A percentile compares a stretch with the other conserved stretches of the same genome.
These are phyloP conservation scores for Neopestalotiopsis sp. DNA, from an alignment of 2,329 filamentous ascomycete genomes.

Conservation along the genomic window DNA sequence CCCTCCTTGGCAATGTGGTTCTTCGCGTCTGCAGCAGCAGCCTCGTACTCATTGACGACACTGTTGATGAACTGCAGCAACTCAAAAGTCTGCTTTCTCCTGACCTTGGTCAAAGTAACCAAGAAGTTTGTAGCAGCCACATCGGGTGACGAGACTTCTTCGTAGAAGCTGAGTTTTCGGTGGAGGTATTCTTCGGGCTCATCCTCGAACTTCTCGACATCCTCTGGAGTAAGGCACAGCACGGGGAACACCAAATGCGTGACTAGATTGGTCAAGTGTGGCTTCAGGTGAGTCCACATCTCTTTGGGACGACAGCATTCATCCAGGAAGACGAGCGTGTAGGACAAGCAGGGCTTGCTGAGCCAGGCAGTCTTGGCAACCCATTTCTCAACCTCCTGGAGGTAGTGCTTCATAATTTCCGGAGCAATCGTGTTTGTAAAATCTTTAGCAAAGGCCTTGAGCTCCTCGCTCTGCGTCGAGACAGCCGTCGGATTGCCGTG, in stretches of 20 bases:
- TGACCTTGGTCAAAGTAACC: slow-evolving; percentile 89
- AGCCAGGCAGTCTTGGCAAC: slow-evolving; percentile 93
- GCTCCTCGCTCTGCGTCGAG: slow-evolving; percentile 77
- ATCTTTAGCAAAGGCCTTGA: slow-evolving; percentile 82
- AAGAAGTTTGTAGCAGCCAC: slow-evolving; percentile 97
- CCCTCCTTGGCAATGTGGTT: slow-evolving; percentile 96
- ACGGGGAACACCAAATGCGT: slow-evolving; percentile 96
- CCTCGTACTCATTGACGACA: slow-evolving; percentile 91
- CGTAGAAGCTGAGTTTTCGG: slow-evolving; percentile 96
- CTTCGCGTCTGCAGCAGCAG: slow-evolving; percentile 84
- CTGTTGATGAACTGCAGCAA: slow-evolving; percentile 95
- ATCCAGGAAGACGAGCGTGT: slow-evolving; percentile 93
- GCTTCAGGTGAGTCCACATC: slow-evolving; percentile 94
- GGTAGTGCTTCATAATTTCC: slow-evolving; percentile 93
- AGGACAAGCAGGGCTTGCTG: slow-evolving; percentile 90
- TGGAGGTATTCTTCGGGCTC: slow-evolving; percentile 97
- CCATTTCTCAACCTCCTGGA: slow-evolving; percentile 96
- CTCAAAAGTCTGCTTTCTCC: slow-evolving; percentile 94
- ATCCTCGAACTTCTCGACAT: slow-evolving; percentile 90
- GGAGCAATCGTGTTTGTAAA: slow-evolving; percentile 93
- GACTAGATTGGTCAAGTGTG: slow-evolving; percentile 90
- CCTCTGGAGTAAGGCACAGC: slow-evolving; percentile 88
- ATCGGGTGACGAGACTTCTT: slow-evolving; percentile 94
- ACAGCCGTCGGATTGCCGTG: slow-evolving; percentile 87
- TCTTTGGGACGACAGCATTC: slow-evolving; percentile 97